A percentile compares a stretch with the other conserved stretches of the same genome.
These are phyloP conservation scores for Trypanosomatidae sp. DNA, from an alignment of 208 protist genomes.

Conservation along the genomic window DNA sequence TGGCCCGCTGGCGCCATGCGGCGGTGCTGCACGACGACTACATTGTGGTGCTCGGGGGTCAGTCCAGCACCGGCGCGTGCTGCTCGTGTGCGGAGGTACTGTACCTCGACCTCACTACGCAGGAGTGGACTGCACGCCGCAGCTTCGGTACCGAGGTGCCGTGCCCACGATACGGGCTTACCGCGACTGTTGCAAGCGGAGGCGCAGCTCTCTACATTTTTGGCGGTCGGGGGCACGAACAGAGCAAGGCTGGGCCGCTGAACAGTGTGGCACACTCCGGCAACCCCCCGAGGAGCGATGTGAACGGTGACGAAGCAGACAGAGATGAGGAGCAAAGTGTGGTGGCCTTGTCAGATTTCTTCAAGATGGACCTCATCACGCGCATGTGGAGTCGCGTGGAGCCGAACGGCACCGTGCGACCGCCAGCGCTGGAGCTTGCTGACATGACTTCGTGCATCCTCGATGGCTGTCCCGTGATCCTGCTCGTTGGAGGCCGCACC, in stretches of 20 bases:
- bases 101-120: conserved; percentile 45
- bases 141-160: conserved; percentile 40
- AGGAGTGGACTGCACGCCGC: conserved; percentile 39
- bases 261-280: background rate
- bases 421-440: conserved; percentile 57
- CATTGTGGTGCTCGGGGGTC: conserved; percentile 60
- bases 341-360: conserved; percentile 43
- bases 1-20: conserved; percentile 60
- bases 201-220: conserved; percentile 36
- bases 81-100: conserved; percentile 39
- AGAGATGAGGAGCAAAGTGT: background rate
- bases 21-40: conserved; percentile 56
- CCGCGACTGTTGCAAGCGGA: conserved; percentile 23
- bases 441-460: conserved; percentile 46
- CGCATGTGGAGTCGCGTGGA: conserved; percentile 50
- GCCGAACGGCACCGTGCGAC: conserved; percentile 51
- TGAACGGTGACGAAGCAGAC: background rate
- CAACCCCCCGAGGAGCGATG: background rate
- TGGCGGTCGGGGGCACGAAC: conserved; percentile 30
- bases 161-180: conserved; percentile 61
- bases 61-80: conserved; percentile 20
- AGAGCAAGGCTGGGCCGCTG: conserved; percentile 1
- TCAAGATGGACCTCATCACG: conserved; percentile 62
- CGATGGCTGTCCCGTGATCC: conserved; percentile 37
- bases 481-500: conserved; percentile 52